phyloP scores from a whole-genome alignment of 176 grass and related monocot genomes.

The Musa troglodytarum region DNA sequence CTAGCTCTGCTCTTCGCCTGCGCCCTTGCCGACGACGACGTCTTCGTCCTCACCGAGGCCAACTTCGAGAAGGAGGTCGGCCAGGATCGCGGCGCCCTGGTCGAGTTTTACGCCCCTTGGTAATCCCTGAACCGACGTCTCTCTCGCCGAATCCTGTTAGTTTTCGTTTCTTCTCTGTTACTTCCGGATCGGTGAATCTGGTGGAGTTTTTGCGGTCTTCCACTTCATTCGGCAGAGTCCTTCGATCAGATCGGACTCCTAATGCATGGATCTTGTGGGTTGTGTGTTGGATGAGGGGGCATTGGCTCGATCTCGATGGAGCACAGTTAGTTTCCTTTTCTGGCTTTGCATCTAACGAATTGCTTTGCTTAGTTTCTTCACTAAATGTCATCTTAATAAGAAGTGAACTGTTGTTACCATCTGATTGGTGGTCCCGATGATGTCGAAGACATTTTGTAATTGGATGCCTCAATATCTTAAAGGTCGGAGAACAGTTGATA shows the following conservation, averaged over 20 bases:
- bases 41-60: conserved; percentile 60
- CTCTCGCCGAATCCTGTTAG: neutral
- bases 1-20: conserved; percentile 29
- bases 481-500: no score
- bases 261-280: neutral
- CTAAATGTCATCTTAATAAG: no score
- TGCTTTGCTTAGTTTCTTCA: no score
- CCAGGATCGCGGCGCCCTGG: conserved; percentile 72
- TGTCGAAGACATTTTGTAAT: no score
- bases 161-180: neutral
- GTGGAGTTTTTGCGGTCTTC: neutral
- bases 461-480: no score
- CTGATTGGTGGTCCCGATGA: no score
- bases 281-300: neutral
- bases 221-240: neutral
- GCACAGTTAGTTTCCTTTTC: neutral
- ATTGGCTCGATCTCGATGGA: neutral
- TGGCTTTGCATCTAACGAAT: neutral
- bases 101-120: conserved; percentile 93
- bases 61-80: conserved; percentile 95
- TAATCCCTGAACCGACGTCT: conserved; percentile 2
- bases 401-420: no score
- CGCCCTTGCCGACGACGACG: conserved; percentile 39
- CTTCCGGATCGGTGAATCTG: neutral
- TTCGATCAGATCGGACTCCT: neutral